Evolutionary conservation across 2,329 filamentous ascomycete species (phyloP).

Genomic region (Decorospora gaudefroyi): DNA sequence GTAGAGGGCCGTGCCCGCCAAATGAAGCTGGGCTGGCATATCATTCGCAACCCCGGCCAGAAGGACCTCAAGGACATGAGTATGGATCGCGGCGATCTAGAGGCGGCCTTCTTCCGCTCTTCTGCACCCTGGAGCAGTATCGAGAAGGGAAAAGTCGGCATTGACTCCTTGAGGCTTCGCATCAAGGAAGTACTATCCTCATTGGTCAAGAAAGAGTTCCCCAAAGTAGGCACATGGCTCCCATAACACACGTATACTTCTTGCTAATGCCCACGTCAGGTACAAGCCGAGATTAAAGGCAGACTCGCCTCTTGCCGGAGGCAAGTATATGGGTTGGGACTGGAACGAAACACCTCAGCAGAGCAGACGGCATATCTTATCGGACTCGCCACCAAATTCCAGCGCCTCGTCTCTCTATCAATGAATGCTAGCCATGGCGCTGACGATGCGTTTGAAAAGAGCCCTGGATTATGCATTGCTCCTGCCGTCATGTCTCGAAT

Average conservation of each 20-base stretch:
- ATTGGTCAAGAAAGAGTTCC: slow-evolving; percentile 1
- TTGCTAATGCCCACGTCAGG: slow-evolving; percentile 1
- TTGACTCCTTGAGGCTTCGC: slow-evolving; percentile 1
- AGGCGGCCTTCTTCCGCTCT: slow-evolving; percentile 4
- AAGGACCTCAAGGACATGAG: slow-evolving; percentile 5
- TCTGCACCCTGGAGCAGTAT: slow-evolving; percentile 4
- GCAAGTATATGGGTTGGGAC: slow-evolving; percentile 4
- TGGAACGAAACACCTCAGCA: slow-evolving; percentile 5
- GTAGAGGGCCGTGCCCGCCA: slow-evolving; percentile 4
- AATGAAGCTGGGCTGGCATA: slow-evolving; percentile 5
- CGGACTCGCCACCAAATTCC: slow-evolving; percentile 7
- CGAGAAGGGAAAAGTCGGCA: slow-evolving; percentile 3
- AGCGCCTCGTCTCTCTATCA: slow-evolving; percentile 5
- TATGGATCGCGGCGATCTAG: slow-evolving; percentile 4
- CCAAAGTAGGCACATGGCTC: slow-evolving; percentile 1
- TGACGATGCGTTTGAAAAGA: slow-evolving; percentile 3
- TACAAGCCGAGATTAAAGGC: slow-evolving; percentile 3
- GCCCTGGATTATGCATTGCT: slow-evolving; percentile 4
- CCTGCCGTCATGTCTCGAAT: slow-evolving; percentile 5
- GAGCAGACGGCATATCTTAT: slow-evolving; percentile 6
- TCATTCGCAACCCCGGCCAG: slow-evolving; percentile 6
- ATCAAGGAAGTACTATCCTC: background rate
- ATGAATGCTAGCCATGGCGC: slow-evolving; percentile 5
- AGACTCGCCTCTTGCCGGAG: slow-evolving; percentile 1
- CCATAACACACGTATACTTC: background rate